Percentiles rank a stretch among this genome's conserved stretches.
These are phyloP conservation scores for Rhypophila decipiens DNA, from an alignment of 495 filamentous ascomycete species.

Conservation along the genomic window DNA sequence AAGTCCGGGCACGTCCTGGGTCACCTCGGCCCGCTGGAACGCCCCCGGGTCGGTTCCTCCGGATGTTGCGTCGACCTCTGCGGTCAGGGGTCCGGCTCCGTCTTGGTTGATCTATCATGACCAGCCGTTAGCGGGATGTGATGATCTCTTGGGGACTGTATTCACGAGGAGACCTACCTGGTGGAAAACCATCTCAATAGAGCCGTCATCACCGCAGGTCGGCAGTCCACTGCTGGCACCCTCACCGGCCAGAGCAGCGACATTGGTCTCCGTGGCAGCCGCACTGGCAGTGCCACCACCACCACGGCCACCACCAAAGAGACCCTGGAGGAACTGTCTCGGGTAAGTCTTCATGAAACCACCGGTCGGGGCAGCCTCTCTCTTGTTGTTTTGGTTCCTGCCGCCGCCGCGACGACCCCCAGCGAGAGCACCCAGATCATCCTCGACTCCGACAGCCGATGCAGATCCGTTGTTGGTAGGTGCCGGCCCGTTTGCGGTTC, in stretches of 20 bases:
- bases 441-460: conserved; percentile 27
- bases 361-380: too few relatives aligned
- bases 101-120: conserved; percentile 47
- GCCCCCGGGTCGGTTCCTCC: conserved; percentile 47
- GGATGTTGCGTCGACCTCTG: conserved; percentile 47
- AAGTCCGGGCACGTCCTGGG: conserved; percentile 51
- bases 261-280: conserved; percentile 32
- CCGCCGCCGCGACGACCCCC: conserved; percentile 5
- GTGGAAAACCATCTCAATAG: conserved; percentile 46
- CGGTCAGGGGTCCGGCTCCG: conserved; percentile 43
- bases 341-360: background rate
- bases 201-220: conserved; percentile 48
- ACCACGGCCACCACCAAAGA: conserved; percentile 15
- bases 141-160: background rate
- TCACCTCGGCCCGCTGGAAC: conserved; percentile 49
- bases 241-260: conserved; percentile 35
- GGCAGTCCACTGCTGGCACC: conserved; percentile 42
- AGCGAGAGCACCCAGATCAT: conserved; percentile 14
- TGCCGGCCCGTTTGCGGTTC: conserved; percentile 15
- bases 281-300: conserved; percentile 19
- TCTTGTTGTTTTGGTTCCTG: background rate
- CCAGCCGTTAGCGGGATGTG: background rate
- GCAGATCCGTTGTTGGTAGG: conserved; percentile 30
- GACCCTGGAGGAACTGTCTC: conserved; percentile 10
- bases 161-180: conserved; percentile 6